Evolutionary conservation across 495 filamentous ascomycete species (phyloP).

Genomic region (Penicillium arizonense): DNA sequence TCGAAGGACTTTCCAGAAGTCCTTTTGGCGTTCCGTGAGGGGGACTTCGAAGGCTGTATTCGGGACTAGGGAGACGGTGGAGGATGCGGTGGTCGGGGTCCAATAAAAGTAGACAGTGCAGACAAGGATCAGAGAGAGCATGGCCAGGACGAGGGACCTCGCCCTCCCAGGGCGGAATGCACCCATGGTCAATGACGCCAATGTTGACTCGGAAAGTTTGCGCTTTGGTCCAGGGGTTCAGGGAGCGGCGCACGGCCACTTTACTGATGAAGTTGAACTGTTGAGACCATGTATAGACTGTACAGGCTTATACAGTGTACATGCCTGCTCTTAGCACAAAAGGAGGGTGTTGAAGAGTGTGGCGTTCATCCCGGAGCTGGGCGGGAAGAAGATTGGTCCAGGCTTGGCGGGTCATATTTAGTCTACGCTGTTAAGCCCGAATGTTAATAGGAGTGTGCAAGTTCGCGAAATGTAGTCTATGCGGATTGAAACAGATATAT

Average conservation of each 20-base stretch:
- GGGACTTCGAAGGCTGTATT: slow-evolving; percentile 34
- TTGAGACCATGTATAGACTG: too few species aligned
- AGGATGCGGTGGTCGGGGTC: slow-evolving; percentile 23
- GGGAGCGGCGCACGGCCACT: slow-evolving; percentile 22
- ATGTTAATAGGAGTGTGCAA: too few species aligned
- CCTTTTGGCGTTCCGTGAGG: slow-evolving; percentile 30
- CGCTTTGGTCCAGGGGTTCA: slow-evolving; percentile 5
- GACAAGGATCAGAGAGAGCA: slow-evolving; percentile 26
- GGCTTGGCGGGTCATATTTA: slow-evolving; percentile 4
- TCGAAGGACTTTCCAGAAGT: slow-evolving; percentile 34
- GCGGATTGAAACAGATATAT: too few species aligned
- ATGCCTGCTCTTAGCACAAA: neutral
- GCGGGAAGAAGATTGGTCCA: slow-evolving; percentile 9
- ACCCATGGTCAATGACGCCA: slow-evolving; percentile 18
- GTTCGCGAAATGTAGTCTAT: too few species aligned
- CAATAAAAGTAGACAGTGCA: slow-evolving; percentile 34
- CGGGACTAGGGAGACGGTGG: slow-evolving; percentile 29
- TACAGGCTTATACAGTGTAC: neutral
- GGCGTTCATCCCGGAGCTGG: neutral
- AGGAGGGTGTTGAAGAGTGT: neutral
- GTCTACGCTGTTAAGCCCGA: neutral
- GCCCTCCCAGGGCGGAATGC: slow-evolving; percentile 32
- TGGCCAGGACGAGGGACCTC: slow-evolving; percentile 27
- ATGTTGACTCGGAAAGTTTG: neutral
- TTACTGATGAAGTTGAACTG: neutral